phyloP scores from a whole-genome alignment of 2,329 filamentous ascomycete species.

The Colletotrichum sp. region DNA sequence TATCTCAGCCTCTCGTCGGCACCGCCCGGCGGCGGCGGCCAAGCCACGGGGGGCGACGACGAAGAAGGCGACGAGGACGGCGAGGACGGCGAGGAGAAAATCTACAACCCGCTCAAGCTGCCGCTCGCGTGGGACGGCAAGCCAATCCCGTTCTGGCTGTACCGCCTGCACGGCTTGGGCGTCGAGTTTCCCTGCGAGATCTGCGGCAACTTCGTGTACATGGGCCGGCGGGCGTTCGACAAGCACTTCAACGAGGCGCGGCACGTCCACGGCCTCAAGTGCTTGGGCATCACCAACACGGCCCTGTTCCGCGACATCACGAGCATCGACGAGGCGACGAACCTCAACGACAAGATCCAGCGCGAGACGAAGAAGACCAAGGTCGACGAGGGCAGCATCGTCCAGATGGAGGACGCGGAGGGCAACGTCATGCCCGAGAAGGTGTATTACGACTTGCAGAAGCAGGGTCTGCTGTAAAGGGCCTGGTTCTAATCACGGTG shows the following conservation, averaged over 20 bases:
- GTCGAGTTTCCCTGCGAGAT: slow-evolving; percentile 97
- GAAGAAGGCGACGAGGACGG: slow-evolving; percentile 72
- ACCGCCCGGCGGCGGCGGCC: slow-evolving; percentile 25
- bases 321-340: slow-evolving; percentile 85
- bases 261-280: slow-evolving; percentile 93
- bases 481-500: no score
- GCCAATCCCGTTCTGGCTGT: slow-evolving; percentile 98
- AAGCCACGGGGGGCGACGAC: slow-evolving; percentile 32
- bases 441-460: slow-evolving; percentile 94
- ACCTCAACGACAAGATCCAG: slow-evolving; percentile 93
- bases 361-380: slow-evolving; percentile 81
- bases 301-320: slow-evolving; percentile 94
- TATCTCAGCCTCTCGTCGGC: slow-evolving; percentile 68
- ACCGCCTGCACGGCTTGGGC: slow-evolving; percentile 93
- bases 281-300: slow-evolving; percentile 90
- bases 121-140: slow-evolving; percentile 98
- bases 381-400: slow-evolving; percentile 79
- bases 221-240: slow-evolving; percentile 93
- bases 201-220: slow-evolving; percentile 98
- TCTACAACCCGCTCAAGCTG: slow-evolving; percentile 96
- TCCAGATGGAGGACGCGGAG: slow-evolving; percentile 98
- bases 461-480: slow-evolving; percentile 79
- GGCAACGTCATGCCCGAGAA: slow-evolving; percentile 99
- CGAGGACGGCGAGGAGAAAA: slow-evolving; percentile 81
- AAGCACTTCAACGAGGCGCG: slow-evolving; percentile 97